Evolutionary conservation across 371 early-diverging fungal species (phyloP).

Genomic region (Mucor irregularis): DNA sequence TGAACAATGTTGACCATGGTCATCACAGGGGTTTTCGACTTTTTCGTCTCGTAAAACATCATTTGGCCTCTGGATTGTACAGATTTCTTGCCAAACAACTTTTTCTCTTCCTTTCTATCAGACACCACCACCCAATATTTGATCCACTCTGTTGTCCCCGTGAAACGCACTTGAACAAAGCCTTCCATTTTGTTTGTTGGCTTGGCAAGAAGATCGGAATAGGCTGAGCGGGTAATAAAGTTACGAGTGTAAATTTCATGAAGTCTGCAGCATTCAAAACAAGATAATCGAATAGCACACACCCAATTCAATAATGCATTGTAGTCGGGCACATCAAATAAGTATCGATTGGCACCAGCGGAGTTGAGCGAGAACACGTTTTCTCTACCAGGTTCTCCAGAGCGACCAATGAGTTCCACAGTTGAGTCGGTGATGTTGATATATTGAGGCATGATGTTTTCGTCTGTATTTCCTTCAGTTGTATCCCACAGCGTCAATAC

Average conservation of each 20-base stretch:
- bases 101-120: slow-evolving; percentile 54
- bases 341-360: slow-evolving; percentile 51
- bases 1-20: slow-evolving; percentile 54
- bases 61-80: slow-evolving; percentile 41
- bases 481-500: slow-evolving; percentile 54
- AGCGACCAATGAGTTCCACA: slow-evolving; percentile 44
- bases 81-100: slow-evolving; percentile 46
- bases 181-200: slow-evolving; percentile 36
- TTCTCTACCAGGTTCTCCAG: slow-evolving; percentile 27
- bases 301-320: slow-evolving; percentile 50
- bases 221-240: slow-evolving; percentile 42
- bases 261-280: slow-evolving; percentile 64
- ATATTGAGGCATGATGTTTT: slow-evolving; percentile 42
- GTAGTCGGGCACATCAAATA: slow-evolving; percentile 47
- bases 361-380: slow-evolving; percentile 59
- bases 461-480: slow-evolving; percentile 14
- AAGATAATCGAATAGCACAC: slow-evolving; percentile 67
- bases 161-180: slow-evolving; percentile 52
- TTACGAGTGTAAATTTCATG: slow-evolving; percentile 68
- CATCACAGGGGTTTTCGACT: slow-evolving; percentile 45
- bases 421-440: slow-evolving; percentile 62
- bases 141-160: slow-evolving; percentile 57
- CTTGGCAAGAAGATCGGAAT: slow-evolving; percentile 14
- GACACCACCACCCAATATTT: slow-evolving; percentile 56
- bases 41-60: slow-evolving; percentile 50